A percentile compares a stretch with the other conserved stretches of the same genome.
phyloP scores from a whole-genome alignment of 495 filamentous ascomycete genomes.

The Penicillium waksmanii region DNA sequence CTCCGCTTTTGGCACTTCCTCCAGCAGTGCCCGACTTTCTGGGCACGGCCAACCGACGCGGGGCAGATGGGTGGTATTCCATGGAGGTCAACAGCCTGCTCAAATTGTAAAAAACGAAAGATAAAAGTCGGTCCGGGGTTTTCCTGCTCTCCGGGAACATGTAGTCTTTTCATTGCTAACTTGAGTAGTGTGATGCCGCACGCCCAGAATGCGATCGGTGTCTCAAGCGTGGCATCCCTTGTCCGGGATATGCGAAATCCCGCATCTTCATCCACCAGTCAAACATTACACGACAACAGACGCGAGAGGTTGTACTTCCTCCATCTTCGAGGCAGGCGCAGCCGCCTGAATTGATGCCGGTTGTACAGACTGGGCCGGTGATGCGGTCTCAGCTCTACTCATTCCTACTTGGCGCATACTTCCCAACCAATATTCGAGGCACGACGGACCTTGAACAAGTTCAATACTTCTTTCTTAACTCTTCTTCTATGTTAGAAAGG shows the following conservation, averaged over 20 bases:
- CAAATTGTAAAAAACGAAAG: slow-evolving; percentile 5
- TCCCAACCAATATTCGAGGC: slow-evolving; percentile 2
- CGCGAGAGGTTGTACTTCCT: slow-evolving; percentile 1
- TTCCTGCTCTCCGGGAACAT: neutral
- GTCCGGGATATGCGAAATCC: slow-evolving; percentile 2
- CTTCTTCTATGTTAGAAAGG: neutral
- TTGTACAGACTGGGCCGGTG: neutral
- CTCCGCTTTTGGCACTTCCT: neutral
- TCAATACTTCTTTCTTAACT: slow-evolving; percentile 6
- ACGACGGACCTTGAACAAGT: slow-evolving; percentile 1
- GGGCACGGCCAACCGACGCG: neutral
- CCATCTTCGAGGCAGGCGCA: neutral
- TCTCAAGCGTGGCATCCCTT: neutral
- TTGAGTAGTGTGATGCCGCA: neutral
- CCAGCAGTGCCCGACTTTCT: neutral
- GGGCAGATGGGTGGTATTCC: slow-evolving; percentile 5
- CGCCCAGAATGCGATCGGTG: neutral
- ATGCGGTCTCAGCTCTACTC: slow-evolving; percentile 4
- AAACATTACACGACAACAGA: neutral
- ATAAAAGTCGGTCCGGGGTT: neutral
- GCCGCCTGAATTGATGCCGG: neutral
- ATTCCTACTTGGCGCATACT: slow-evolving; percentile 2
- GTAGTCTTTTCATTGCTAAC: neutral
- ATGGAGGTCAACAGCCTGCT: slow-evolving; percentile 4
- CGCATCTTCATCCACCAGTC: slow-evolving; percentile 2